phyloP scores from a whole-genome alignment of 169 alveolate species.

The Toxoplasma gondii region DNA sequence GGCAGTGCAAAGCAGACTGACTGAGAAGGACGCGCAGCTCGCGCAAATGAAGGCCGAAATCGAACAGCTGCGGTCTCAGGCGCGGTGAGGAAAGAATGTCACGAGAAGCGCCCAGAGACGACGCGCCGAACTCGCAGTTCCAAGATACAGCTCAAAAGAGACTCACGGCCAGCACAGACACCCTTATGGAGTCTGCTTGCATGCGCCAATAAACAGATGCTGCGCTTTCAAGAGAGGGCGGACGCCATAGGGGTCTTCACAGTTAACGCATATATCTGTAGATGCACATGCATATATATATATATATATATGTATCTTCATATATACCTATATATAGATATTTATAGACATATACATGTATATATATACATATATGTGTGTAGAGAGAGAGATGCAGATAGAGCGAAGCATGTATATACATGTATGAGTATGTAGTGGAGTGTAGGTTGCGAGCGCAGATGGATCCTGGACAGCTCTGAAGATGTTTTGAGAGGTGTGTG shows the following conservation, averaged over 20 bases:
- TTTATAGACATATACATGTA: background rate
- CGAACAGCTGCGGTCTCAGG: background rate
- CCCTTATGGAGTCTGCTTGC: background rate
- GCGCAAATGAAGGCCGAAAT: background rate
- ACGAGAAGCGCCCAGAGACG: no score
- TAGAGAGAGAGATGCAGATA: background rate
- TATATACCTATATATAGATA: conserved; percentile 2
- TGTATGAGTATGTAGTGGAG: background rate
- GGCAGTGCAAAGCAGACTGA: background rate
- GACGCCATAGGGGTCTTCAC: background rate
- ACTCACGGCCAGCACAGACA: background rate
- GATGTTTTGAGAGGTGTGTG: background rate
- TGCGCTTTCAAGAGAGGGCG: no score
- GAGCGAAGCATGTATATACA: background rate
- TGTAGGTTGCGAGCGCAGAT: background rate
- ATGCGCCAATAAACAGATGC: no score
- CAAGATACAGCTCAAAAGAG: background rate
- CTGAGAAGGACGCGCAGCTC: background rate
- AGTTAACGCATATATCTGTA: background rate
- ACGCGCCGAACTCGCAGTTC: no score
- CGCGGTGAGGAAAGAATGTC: no score
- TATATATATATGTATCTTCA: background rate
- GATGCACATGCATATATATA: background rate
- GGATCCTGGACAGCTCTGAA: background rate
- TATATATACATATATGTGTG: background rate